Percentiles rank a stretch among this genome's conserved stretches.
Evolutionary conservation across 768 basidiomycete genomes (phyloP).

Genomic region (Leccinum longicurvipes): DNA sequence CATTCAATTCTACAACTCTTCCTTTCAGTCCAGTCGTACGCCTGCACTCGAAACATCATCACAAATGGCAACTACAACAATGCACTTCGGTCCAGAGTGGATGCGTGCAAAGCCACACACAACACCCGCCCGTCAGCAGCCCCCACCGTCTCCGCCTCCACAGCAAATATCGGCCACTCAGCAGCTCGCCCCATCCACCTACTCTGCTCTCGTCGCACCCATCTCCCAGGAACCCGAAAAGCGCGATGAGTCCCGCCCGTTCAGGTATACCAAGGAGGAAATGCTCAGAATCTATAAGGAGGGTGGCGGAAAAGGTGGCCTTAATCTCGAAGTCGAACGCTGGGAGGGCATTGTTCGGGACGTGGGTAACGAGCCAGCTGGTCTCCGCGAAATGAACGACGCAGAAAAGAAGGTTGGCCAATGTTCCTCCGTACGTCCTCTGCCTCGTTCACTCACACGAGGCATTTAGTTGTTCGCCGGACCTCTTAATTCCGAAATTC

Average conservation of each 20-base stretch:
- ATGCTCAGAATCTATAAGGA: constrained; percentile 82
- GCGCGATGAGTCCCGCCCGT: constrained; percentile 69
- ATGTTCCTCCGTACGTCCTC: constrained; percentile 5
- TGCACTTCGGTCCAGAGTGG: constrained; percentile 94
- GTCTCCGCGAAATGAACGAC: constrained; percentile 76
- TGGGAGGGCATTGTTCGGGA: constrained; percentile 90
- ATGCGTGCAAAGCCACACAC: constrained; percentile 78
- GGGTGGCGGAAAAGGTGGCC: constrained; percentile 65
- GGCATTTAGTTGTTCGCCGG: constrained; percentile 69
- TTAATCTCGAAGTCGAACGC: constrained; percentile 82
- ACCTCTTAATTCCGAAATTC: constrained; percentile 79
- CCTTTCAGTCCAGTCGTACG: too few species aligned
- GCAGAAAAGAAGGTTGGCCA: constrained; percentile 80
- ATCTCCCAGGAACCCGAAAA: constrained; percentile 51
- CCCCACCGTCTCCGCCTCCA: constrained; percentile 60
- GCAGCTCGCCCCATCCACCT: constrained; percentile 65
- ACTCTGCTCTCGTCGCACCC: constrained; percentile 53
- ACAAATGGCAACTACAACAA: constrained; percentile 56
- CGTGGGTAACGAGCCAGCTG: constrained; percentile 64
- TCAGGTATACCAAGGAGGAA: constrained; percentile 84
- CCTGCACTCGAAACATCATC: too few species aligned
- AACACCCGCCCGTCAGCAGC: constrained; percentile 48
- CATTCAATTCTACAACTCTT: too few species aligned
- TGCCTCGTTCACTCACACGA: constrained; percentile 28
- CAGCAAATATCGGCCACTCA: constrained; percentile 36